Evolutionary conservation across 305 asterid genomes (phyloP), one percentile per base, ranked within the genome.

Genomic region (Fraxinus angustifolia): DNA sequence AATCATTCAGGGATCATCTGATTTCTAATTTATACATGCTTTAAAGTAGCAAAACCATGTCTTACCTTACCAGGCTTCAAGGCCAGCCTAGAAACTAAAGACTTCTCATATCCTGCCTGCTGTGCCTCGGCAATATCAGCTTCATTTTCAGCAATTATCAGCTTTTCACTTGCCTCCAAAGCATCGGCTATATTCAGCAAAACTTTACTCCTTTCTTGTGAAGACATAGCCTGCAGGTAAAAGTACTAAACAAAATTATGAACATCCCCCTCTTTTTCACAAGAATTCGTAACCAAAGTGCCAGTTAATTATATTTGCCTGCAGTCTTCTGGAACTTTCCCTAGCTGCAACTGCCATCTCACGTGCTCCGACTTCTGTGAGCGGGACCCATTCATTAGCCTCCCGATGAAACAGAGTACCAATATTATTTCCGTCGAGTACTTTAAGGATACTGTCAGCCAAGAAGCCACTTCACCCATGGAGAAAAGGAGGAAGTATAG

Each of bases 281-380:
- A 34, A 23, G 81, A 67, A 73, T 16, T 7, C 8, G 3, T 74
- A 33, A 34, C 82, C 56, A 40, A 26, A 38, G 26, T 36, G 21
- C 53, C 62, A 68, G 42, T 68, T 48, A 83, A 60, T 33, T 73
- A 33, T 65, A 78, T 42, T 17, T 60, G 42, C 95, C 91, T 91
- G 93, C 62, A 91, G 86, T 48, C 80, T 81, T 48, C 84, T 81
- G 3, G 96, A 88, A 86, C 90, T 82, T 82, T 89, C 93, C 84
- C 92, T 80, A 3, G 94, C 96, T 72, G 94, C 90, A 83, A 82
- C 82, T 36, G 93, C 96, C 96, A 91, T 89, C 78, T 91, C 96
- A 26, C 88, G 90, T 8, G 91, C 90, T 30, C 88, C 83, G 40
- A 87, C 78, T 77, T 91, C 93, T 8, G 84, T 84, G 17, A 76